Percentiles rank a stretch among this genome's conserved stretches.
These are phyloP conservation scores for Haplosporangium sp. DNA, from an alignment of 371 early-diverging fungal species.

Conservation along the genomic window DNA sequence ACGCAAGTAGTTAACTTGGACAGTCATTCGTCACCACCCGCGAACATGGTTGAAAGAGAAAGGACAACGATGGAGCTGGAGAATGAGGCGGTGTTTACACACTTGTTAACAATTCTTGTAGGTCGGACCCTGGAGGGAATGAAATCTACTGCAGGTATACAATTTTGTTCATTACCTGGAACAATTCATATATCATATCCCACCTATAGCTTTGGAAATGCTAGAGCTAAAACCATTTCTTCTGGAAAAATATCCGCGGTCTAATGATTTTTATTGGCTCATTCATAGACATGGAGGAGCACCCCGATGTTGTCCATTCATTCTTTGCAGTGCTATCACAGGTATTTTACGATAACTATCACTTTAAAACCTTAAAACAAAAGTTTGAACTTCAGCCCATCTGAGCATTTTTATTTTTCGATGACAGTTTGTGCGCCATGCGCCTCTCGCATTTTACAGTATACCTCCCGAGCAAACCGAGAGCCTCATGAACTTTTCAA, in stretches of 20 bases:
- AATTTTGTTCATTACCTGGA: too few relatives aligned
- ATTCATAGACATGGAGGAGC: conserved; percentile 61
- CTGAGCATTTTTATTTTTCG: background rate
- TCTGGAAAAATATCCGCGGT: background rate
- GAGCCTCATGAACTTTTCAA: conserved; percentile 62
- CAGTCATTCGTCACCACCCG: background rate
- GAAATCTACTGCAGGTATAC: conserved; percentile 61
- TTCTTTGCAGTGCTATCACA: conserved; percentile 68
- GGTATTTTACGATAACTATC: conserved; percentile 42
- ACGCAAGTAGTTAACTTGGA: conserved; percentile 25
- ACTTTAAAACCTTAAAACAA: too few relatives aligned
- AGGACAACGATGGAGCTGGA: conserved; percentile 26
- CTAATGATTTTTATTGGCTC: background rate
- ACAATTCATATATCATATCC: too few relatives aligned
- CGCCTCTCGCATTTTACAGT: conserved; percentile 69
- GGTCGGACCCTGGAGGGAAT: conserved; percentile 65
- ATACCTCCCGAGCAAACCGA: conserved; percentile 62
- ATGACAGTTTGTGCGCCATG: conserved; percentile 63
- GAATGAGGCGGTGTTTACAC: conserved; percentile 55
- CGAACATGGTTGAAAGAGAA: background rate
- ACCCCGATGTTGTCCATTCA: conserved; percentile 57
- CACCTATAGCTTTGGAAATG: too few relatives aligned
- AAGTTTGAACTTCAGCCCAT: too few relatives aligned
- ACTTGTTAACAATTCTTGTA: conserved; percentile 59
- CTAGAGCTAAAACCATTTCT: too few relatives aligned